Percentiles rank a stretch among this genome's conserved stretches.
Conservation (phyloP, 1,139 yeast genomes). For the Kodamaea derodonti region DNA sequence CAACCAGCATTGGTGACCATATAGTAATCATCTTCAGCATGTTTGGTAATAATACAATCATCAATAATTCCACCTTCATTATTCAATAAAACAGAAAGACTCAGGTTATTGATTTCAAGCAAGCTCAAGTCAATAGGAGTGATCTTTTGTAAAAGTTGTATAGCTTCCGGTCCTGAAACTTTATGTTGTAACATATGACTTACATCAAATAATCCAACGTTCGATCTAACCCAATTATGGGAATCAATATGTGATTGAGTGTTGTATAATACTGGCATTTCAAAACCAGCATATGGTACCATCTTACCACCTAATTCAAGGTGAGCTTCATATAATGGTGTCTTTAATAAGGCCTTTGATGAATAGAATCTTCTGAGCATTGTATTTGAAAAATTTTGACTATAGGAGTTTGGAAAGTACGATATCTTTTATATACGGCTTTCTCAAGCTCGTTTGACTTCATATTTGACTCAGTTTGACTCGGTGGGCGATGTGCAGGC, state of each 20-base stretch:
- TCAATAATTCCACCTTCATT: constrained; percentile 80
- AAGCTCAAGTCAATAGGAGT: constrained; percentile 78
- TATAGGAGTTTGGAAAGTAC: not conserved
- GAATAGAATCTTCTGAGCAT: constrained; percentile 12
- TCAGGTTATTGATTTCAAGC: constrained; percentile 57
- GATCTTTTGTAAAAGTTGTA: constrained; percentile 67
- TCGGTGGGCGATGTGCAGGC: not conserved
- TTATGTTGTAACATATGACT: constrained; percentile 95
- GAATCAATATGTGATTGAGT: constrained; percentile 86
- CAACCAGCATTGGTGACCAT: constrained; percentile 98
- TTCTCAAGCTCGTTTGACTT: not conserved
- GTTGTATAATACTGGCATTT: constrained; percentile 88
- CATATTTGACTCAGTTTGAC: not conserved
- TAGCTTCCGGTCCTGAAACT: constrained; percentile 64
- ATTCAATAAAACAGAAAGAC: constrained; percentile 76
- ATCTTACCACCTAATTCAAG: constrained; percentile 77
- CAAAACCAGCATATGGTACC: constrained; percentile 93
- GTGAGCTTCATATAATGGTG: constrained; percentile 83
- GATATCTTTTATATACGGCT: not conserved
- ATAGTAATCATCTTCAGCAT: constrained; percentile 70
- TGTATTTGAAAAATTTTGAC: not conserved
- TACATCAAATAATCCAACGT: constrained; percentile 91
- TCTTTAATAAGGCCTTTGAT: constrained; percentile 40
- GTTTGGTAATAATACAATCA: constrained; percentile 88
- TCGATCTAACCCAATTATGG: constrained; percentile 86